Evolutionary conservation across 2,329 filamentous ascomycete species (phyloP).

Genomic region (Thielaviopsis euricoi): DNA sequence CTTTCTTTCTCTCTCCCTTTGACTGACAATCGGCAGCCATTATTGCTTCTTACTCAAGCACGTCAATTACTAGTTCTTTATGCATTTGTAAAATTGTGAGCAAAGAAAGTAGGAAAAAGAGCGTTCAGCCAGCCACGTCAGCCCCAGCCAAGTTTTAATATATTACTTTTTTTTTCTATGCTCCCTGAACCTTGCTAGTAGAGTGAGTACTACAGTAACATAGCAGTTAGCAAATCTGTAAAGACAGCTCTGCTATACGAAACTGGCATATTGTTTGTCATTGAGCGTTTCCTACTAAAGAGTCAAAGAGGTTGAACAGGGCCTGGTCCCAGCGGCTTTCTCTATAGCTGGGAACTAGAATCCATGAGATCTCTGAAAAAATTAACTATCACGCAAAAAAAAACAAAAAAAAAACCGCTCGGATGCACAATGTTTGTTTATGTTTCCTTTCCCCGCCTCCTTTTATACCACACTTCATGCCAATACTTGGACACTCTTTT

Average conservation of each 20-base stretch:
- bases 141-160: background rate
- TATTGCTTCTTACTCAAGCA: too few relatives aligned
- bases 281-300: too few relatives aligned
- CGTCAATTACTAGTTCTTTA: background rate
- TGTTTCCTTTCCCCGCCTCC: background rate
- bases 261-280: too few relatives aligned
- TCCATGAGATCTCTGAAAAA: background rate
- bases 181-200: background rate
- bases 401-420: background rate
- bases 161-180: background rate
- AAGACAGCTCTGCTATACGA: too few relatives aligned
- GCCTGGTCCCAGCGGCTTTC: too few relatives aligned
- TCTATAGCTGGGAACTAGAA: background rate
- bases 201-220: too few relatives aligned
- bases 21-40: background rate
- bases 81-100: background rate
- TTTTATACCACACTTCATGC: background rate
- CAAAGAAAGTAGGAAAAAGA: too few relatives aligned
- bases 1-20: background rate
- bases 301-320: too few relatives aligned
- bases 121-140: background rate
- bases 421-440: background rate
- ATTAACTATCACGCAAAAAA: background rate
- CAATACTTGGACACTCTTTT: background rate
- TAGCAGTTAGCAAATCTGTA: background rate